Percentiles rank a stretch among this genome's conserved stretches.
Evolutionary conservation across 1,139 yeast genomes (phyloP).

Genomic region (Pichia sp.): DNA sequence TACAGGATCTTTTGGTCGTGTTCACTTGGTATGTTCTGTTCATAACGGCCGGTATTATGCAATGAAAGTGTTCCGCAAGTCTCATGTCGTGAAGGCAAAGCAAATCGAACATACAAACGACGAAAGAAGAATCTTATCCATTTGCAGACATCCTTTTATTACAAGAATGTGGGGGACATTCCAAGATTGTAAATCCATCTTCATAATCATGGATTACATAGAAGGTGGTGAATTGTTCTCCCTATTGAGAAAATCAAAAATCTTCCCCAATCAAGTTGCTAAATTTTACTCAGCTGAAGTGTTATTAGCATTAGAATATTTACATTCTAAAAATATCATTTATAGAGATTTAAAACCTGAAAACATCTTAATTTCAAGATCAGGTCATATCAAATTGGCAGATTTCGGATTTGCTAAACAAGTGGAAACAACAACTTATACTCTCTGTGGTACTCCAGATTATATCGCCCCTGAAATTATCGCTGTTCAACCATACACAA

Average conservation of each 20-base stretch:
- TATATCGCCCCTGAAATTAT: constrained; percentile 65
- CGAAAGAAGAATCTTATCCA: constrained; percentile 54
- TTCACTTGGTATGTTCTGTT: constrained; percentile 55
- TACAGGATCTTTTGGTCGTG: constrained; percentile 64
- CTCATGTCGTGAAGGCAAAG: constrained; percentile 58
- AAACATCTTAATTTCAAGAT: constrained; percentile 54
- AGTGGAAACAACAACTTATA: constrained; percentile 57
- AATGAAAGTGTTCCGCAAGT: constrained; percentile 56
- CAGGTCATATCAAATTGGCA: constrained; percentile 59
- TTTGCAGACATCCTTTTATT: constrained; percentile 58
- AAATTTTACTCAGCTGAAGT: constrained; percentile 65
- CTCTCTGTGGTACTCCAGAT: constrained; percentile 64
- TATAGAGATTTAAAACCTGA: constrained; percentile 64
- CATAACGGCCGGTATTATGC: constrained; percentile 63
- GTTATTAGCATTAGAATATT: constrained; percentile 54
- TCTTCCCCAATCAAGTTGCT: constrained; percentile 63
- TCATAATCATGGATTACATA: constrained; percentile 63
- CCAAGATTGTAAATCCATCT: constrained; percentile 54
- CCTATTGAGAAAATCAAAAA: constrained; percentile 53
- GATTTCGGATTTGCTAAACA: constrained; percentile 66
- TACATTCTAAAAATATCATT: constrained; percentile 56
- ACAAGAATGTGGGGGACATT: constrained; percentile 67
- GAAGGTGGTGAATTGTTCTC: constrained; percentile 64
- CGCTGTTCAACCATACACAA: constrained; percentile 59
- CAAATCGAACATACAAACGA: constrained; percentile 66